Evolutionary conservation across 257 asterid genomes (phyloP).

Genomic region (Marsdenia floribunda): DNA sequence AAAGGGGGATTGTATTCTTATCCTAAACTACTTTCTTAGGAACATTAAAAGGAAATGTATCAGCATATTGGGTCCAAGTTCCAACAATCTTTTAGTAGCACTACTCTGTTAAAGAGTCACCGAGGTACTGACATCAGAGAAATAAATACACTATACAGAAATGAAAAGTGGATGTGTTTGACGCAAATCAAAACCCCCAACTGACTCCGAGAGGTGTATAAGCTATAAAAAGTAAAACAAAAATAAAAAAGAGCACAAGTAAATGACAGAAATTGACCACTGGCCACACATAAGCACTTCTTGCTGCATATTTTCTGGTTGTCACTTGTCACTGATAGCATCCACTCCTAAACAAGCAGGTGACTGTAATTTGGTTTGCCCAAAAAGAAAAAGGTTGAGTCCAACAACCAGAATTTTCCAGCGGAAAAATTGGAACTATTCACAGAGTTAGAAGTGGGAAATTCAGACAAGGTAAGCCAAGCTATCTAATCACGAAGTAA

Average conservation of each 20-base stretch:
- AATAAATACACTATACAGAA: not conserved
- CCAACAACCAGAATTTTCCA: not conserved
- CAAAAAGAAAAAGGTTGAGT: too few species aligned
- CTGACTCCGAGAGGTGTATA: not conserved
- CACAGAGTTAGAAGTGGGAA: not conserved
- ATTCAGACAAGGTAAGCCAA: not conserved
- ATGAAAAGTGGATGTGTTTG: not conserved
- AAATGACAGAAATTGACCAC: not conserved
- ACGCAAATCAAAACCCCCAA: slow-evolving; percentile 4
- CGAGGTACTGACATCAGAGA: not conserved
- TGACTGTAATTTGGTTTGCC: too few species aligned
- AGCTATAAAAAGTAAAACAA: not conserved
- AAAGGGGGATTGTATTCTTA: not conserved
- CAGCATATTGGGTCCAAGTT: not conserved
- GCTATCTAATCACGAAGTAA: not conserved
- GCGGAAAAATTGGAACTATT: not conserved
- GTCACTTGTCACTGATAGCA: not conserved
- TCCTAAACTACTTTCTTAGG: not conserved
- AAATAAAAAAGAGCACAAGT: not conserved
- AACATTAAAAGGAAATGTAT: not conserved
- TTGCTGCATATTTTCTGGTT: not conserved
- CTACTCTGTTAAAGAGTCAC: not conserved
- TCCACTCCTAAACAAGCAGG: too few species aligned
- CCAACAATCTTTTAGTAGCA: not conserved
- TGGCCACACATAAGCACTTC: not conserved